Evolutionary conservation across 2,329 filamentous ascomycete genomes (phyloP), one percentile per base, ranked within the genome.

Genomic region (Didymosphaeria variabile): DNA sequence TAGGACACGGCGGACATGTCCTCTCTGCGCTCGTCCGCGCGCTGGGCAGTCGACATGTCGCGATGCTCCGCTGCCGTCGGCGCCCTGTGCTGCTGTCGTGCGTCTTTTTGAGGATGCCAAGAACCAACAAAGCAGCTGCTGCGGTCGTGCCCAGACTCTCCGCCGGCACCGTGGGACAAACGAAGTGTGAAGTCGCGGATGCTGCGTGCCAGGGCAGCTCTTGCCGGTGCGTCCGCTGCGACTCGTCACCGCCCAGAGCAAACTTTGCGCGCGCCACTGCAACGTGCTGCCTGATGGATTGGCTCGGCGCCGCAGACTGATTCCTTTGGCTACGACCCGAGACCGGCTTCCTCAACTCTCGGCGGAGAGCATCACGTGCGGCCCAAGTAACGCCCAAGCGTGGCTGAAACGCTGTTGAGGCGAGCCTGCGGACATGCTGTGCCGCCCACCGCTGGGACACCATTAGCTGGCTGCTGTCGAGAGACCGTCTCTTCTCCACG

Each of bases 351-450:
- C 46, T 45, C 38, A 57, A 40, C 53, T 55, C 61, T 60, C 50
- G 61, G 63, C 61, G 63, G 57, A 69, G 59, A 34, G 56, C 60
- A 55, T 60, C 58, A 63, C 60, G 63, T 59, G 59, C 31, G 19
- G 34, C 44, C 45, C 19, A 52, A 57, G 46, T 23, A 40, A 21
- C 19, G 34, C 62, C 63, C 63, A 73, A 67, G 67, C 65, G 56
- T 69, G 66, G 67, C 70, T 73, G 72, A 72, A 74, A 73, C 72
- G 19, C 15, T 34, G 53, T 52, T 52, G 62, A 52, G 15, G 56
- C 56, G 45, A n/a, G n/a, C 32, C 57, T 50, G 38, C 40, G 21
- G 23, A 21, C 57, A 40, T 58, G 23, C 38, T 32, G n/a, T 23
- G 38, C n/a, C 34, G 36, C 6, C n/a, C 15, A 36, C 12, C 5